Evolutionary conservation across 2,329 filamentous ascomycete genomes (phyloP).

Genomic region (Cladophialophora carrionii): DNA sequence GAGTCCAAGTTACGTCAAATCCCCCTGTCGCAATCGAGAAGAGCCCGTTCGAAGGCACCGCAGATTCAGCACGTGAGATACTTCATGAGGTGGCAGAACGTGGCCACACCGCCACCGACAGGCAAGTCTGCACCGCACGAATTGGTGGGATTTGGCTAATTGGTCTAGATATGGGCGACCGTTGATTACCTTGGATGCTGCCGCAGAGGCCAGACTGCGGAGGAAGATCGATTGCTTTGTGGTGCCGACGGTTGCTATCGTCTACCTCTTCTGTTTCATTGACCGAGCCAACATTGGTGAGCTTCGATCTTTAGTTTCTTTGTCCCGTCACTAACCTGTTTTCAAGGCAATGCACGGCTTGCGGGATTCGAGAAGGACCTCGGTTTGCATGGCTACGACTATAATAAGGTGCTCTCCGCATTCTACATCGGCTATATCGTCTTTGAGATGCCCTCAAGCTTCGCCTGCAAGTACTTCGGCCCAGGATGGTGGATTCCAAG

Average conservation of each 20-base stretch:
- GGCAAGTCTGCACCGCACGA: conserved; percentile 41
- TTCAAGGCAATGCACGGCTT: conserved; percentile 65
- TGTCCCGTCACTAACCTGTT: neutral
- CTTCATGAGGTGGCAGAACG: conserved; percentile 22
- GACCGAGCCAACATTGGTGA: conserved; percentile 57
- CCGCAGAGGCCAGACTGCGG: conserved; percentile 61
- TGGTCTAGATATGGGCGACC: conserved; percentile 53
- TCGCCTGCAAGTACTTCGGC: conserved; percentile 70
- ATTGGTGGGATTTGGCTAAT: neutral
- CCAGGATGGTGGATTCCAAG: conserved; percentile 72
- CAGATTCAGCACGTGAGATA: neutral
- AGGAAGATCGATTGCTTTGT: conserved; percentile 68
- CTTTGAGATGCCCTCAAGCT: conserved; percentile 70
- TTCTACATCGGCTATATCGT: conserved; percentile 76
- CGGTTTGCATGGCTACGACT: conserved; percentile 64
- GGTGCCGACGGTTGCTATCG: conserved; percentile 65
- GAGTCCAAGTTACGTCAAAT: neutral
- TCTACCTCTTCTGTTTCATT: conserved; percentile 75
- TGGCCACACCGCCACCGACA: conserved; percentile 54
- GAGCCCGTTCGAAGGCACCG: neutral
- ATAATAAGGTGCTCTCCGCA: conserved; percentile 67
- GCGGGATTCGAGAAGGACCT: conserved; percentile 68
- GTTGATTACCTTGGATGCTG: conserved; percentile 58
- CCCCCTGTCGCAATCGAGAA: neutral
- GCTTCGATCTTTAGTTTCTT: neutral